Evolutionary conservation across 148 eudicot species (phyloP), one percentile per base, ranked within the genome.

Genomic region (Euryodendron excelsum): DNA sequence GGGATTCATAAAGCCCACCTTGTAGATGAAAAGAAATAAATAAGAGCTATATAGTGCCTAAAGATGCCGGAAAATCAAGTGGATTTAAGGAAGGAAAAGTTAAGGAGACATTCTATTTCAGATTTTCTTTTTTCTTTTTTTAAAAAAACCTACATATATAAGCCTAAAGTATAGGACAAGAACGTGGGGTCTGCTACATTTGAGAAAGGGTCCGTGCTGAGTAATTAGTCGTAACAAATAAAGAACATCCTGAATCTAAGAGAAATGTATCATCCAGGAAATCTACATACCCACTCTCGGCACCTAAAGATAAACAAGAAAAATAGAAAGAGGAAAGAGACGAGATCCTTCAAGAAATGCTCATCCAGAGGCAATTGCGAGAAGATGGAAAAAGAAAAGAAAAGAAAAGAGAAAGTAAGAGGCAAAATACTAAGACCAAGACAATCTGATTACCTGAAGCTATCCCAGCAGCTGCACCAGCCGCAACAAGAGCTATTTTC

Each of bases 381-480:
- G 56, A 34, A 37, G 66, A 18, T 36, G 50, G 53, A 6, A 17
- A 25, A 36, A 61, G n/a, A n/a, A n/a, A 48, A 48, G 28, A 33
- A 23, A 33, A 33, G 13, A 30, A 9, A 14, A 30, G 1, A 33
- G 45, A 2, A 56, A 39, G 33, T 13, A 25, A 47, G 23, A 37
- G 52, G 15, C 23, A 71, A 45, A 63, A 61, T 45, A 17, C 20
- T 14, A 25, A 48, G 59, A 59, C 72, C 8, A 60, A 23, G 17
- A 61, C 15, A 50, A 76, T 48, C 50, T 21, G 6, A 48, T 80
- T 79, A 95, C 98, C 99, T 76, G 99, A 89, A 82, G 98, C 73
- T 80, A 95, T 95, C 77, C 99, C 99, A 87, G 99, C 99, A 83
- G 99, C 99, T 44, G 98, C 94, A 27, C 98, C 97, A 63, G 98